phyloP scores from a whole-genome alignment of 1,139 yeast genomes.

The Yamadazyma blattariae region DNA sequence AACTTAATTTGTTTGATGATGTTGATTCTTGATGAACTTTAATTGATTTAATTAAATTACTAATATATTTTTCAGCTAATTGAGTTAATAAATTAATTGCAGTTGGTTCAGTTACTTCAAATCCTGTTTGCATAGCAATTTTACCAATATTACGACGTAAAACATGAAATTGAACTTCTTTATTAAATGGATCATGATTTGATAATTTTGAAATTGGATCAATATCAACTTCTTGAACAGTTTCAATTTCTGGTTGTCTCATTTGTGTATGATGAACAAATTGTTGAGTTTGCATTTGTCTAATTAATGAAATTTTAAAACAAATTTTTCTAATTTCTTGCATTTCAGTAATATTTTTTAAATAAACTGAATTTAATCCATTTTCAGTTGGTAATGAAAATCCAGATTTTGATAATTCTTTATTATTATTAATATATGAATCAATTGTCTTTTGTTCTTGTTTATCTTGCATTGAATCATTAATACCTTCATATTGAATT shows the following conservation, averaged over 20 bases:
- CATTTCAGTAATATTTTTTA: conserved; percentile 69
- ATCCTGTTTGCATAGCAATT: conserved; percentile 89
- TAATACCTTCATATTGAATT: conserved; percentile 49
- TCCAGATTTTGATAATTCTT: conserved; percentile 26
- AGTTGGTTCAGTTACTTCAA: conserved; percentile 74
- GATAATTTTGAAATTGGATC: conserved; percentile 77
- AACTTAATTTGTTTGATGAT: conserved; percentile 44
- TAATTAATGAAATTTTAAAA: conserved; percentile 80
- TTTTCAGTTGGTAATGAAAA: conserved; percentile 37
- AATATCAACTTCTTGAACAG: conserved; percentile 64
- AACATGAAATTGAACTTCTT: conserved; percentile 61
- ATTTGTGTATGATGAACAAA: conserved; percentile 73
- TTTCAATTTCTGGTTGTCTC: conserved; percentile 65
- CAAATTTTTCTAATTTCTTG: conserved; percentile 87
- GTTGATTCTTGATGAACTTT: conserved; percentile 67
- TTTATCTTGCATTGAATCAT: conserved; percentile 43
- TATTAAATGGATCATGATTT: conserved; percentile 58
- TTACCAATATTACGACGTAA: conserved; percentile 72
- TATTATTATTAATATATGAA: conserved; percentile 20
- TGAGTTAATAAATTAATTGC: conserved; percentile 84
- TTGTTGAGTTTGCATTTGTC: conserved; percentile 88
- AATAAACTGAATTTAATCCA: conserved; percentile 63
- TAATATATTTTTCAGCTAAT: conserved; percentile 75
- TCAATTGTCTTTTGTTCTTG: conserved; percentile 51
- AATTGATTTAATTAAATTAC: conserved; percentile 69